Conservation (phyloP, 768 basidiomycete genomes). For the Mrakia blollopis region DNA sequence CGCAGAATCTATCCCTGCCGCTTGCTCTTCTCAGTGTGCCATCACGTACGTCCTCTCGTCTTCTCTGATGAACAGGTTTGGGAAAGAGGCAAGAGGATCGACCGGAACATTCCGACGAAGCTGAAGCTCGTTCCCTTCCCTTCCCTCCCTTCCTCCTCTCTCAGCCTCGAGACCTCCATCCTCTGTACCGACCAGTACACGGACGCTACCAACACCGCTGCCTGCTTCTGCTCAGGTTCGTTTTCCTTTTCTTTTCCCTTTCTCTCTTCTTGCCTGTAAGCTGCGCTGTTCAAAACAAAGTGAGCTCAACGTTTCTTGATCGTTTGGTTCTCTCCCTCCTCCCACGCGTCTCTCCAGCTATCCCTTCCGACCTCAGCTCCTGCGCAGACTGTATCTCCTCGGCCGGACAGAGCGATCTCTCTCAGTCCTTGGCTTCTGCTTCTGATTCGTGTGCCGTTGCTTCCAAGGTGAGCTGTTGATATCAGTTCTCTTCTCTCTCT, state of each 20-base stretch:
- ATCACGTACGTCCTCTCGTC: slow-evolving; percentile 24
- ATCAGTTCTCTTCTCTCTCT: neutral
- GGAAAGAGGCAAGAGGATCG: neutral
- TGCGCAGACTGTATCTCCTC: slow-evolving; percentile 41
- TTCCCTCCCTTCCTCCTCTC: neutral
- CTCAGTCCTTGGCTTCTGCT: slow-evolving; percentile 30
- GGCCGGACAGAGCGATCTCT: slow-evolving; percentile 34
- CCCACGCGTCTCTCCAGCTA: slow-evolving; percentile 18
- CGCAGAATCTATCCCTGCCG: slow-evolving; percentile 41
- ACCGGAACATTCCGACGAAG: neutral
- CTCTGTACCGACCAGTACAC: slow-evolving; percentile 39
- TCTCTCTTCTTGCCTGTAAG: neutral
- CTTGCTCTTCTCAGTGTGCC: slow-evolving; percentile 39
- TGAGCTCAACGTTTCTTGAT: no score
- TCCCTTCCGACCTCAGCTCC: slow-evolving; percentile 39
- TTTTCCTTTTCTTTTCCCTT: neutral
- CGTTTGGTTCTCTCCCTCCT: no score
- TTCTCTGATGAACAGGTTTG: neutral
- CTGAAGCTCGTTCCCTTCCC: neutral
- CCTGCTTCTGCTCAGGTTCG: slow-evolving; percentile 41
- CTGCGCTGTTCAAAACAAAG: neutral
- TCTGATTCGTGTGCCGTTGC: neutral
- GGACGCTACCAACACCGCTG: slow-evolving; percentile 35
- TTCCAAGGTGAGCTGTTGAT: neutral
- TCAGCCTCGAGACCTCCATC: slow-evolving; percentile 37